Evolutionary conservation across 2,329 filamentous ascomycete species (phyloP).

Genomic region (Aspergillus quadrilineatus): DNA sequence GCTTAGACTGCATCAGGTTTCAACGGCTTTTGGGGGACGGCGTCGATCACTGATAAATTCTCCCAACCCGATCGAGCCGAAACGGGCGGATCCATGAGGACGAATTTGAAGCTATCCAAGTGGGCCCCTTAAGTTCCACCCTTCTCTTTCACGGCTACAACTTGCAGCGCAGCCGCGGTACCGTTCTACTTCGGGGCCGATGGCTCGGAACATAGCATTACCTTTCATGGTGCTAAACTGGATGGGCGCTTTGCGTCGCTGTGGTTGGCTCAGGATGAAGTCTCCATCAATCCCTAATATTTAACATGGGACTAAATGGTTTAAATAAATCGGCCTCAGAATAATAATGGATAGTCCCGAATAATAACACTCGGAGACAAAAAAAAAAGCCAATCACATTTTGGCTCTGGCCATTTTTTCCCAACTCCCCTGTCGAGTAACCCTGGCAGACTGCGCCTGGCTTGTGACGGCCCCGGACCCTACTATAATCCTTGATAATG

Average conservation of each 20-base stretch:
- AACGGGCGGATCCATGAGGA: constrained; percentile 20
- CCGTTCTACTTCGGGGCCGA: constrained; percentile 12
- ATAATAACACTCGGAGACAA: constrained; percentile 7
- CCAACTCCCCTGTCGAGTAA: constrained; percentile 18
- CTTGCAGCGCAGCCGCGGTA: constrained; percentile 12
- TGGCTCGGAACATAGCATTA: not conserved
- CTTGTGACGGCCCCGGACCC: constrained; percentile 23
- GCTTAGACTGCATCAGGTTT: constrained; percentile 22
- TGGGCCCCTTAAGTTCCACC: constrained; percentile 14
- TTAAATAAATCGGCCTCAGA: not conserved
- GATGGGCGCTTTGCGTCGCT: not conserved
- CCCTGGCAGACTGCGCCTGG: constrained; percentile 17
- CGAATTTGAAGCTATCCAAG: not conserved
- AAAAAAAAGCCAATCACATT: constrained; percentile 10
- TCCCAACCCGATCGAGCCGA: constrained; percentile 24
- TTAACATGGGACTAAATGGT: not conserved
- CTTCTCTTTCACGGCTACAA: constrained; percentile 13
- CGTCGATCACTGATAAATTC: constrained; percentile 10
- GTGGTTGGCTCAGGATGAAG: constrained; percentile 8
- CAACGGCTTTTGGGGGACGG: constrained; percentile 39
- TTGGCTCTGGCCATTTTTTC: not conserved
- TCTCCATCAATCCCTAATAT: constrained; percentile 12
- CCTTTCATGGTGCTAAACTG: constrained; percentile 13
- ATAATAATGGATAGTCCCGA: constrained; percentile 4
- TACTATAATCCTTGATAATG: constrained; percentile 17